Evolutionary conservation across 2,329 filamentous ascomycete species (phyloP).

Genomic region (Elsinoe batatas): DNA sequence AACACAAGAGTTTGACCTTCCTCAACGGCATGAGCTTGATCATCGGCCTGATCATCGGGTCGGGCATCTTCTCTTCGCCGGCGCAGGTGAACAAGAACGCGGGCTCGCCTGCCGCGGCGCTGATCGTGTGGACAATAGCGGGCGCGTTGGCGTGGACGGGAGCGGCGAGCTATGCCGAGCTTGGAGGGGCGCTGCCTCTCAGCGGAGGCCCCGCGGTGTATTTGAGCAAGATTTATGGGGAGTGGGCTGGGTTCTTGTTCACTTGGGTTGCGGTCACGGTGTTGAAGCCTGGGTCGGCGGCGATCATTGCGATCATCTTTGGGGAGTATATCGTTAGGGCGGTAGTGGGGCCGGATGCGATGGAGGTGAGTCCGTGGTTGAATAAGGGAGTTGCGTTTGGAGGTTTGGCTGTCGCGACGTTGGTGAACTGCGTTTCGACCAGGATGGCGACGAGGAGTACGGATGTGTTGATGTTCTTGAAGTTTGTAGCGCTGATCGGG

Average conservation of each 20-base stretch:
- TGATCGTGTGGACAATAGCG: conserved; percentile 86
- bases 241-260: conserved; percentile 85
- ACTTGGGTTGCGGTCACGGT: conserved; percentile 94
- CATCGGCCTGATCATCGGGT: conserved; percentile 87
- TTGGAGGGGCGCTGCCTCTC: conserved; percentile 88
- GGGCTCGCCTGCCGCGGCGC: conserved; percentile 78
- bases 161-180: conserved; percentile 85
- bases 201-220: conserved; percentile 94
- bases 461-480: conserved; percentile 92
- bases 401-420: conserved; percentile 65
- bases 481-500: conserved; percentile 79
- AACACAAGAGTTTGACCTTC: conserved; percentile 91
- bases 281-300: conserved; percentile 82
- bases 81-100: conserved; percentile 87
- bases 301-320: conserved; percentile 96
- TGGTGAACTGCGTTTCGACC: conserved; percentile 85
- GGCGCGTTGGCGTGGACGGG: conserved; percentile 95
- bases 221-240: conserved; percentile 90
- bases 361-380: conserved; percentile 73
- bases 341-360: conserved; percentile 74
- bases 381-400: conserved; percentile 77
- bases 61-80: conserved; percentile 90
- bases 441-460: conserved; percentile 77
- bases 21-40: conserved; percentile 87
- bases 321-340: conserved; percentile 93